Base-by-base conservation (phyloP, 2,329 filamentous ascomycete genomes). In the Aspergillus glaucus region DNA sequence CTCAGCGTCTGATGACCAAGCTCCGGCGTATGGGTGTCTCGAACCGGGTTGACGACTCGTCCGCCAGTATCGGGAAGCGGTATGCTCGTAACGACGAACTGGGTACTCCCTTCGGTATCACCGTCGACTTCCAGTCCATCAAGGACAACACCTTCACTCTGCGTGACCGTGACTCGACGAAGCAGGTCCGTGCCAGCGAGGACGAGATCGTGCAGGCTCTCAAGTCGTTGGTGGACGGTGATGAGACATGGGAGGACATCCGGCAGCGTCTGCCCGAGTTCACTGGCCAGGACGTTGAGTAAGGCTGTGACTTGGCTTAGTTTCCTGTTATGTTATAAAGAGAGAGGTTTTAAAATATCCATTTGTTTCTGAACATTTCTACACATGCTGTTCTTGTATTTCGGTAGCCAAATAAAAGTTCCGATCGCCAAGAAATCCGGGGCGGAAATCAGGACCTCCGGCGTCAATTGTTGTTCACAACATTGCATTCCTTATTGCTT, bases 61-160 rank as follows among this genome's bases (percentile, higher is more conserved):
- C 86, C 24, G 90, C 91, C 53, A 90, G 85, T 54, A 97, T 97
- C 60, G 92, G 92, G 67, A 95, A 95, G 79, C 86, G 92, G 47
- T 97, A 95, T 72, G 84, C 87, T 66, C 85, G 93, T 62, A 96
- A 96, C 68, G 92, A 97, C 70, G 92, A 97, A 75, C 81, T 96
- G 50, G 93, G 92, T 62, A 97, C 93, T 41, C 89, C 92, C 6
- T 85, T 96, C 56, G 92, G 90, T 65, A 85, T 97, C 69, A 97
- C 92, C 0, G 82, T 97, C 51, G 92, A 97, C 70, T 97, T 96
- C 80, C 88, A 97, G 77, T 94, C 88, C 43, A 76, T 95, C 58
- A 84, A 95, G 71, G 90, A 96, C 68, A 82, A 82, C 65, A 87
- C 86, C 6, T 81, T 94, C 64, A 97, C 92, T 1, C 80, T 97